These are phyloP conservation scores for Aspergillus sp. DNA, from an alignment of 2,329 filamentous ascomycete species.

Conservation along the genomic window DNA sequence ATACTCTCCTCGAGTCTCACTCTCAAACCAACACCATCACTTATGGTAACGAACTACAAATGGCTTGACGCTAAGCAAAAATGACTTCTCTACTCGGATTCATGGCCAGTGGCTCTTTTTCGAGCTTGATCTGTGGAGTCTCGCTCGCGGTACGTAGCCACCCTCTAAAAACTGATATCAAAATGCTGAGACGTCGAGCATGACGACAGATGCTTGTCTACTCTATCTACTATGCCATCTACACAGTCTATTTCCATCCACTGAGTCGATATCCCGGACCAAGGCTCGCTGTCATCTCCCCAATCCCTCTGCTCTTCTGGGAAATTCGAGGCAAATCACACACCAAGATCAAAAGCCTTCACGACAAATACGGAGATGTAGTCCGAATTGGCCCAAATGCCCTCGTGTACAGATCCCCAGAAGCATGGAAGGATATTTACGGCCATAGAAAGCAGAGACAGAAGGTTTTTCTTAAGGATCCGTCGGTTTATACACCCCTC, in stretches of 20 bases:
- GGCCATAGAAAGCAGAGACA: constrained; percentile 22
- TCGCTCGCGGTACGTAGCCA: neutral
- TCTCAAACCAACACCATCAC: too few relatives aligned
- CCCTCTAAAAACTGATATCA: too few relatives aligned
- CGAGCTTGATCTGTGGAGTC: neutral
- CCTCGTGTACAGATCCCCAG: constrained; percentile 27
- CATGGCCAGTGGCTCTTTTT: neutral
- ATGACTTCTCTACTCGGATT: too few relatives aligned
- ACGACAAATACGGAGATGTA: constrained; percentile 23
- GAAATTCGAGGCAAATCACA: constrained; percentile 19
- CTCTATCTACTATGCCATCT: constrained; percentile 12
- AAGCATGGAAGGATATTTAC: constrained; percentile 33
- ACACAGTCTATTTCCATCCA: constrained; percentile 35
- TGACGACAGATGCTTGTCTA: neutral
- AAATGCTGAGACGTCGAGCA: neutral
- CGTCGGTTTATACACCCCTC: constrained; percentile 12
- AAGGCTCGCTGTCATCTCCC: constrained; percentile 25
- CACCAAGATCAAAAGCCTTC: constrained; percentile 14
- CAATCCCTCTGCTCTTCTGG: constrained; percentile 31
- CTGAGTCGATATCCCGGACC: constrained; percentile 37
- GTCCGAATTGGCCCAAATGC: constrained; percentile 38
- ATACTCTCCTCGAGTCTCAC: too few relatives aligned
- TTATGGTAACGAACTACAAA: too few relatives aligned
- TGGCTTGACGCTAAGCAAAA: too few relatives aligned
- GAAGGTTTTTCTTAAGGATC: constrained; percentile 20